These are phyloP conservation scores for Westerdykella aurantiaca DNA, from an alignment of 2,329 filamentous ascomycete species.

Conservation along the genomic window DNA sequence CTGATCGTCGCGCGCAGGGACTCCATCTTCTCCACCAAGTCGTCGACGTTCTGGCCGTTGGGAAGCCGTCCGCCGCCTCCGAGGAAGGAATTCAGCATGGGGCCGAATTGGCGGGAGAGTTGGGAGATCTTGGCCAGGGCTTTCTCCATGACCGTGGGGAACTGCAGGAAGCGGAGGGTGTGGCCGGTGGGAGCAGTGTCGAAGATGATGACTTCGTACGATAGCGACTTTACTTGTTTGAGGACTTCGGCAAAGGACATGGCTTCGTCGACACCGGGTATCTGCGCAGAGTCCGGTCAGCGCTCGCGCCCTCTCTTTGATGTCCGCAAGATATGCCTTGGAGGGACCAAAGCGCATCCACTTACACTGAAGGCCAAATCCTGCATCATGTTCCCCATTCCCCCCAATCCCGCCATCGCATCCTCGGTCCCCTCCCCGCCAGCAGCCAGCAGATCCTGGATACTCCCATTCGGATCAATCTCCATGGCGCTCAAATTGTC, in stretches of 20 bases:
- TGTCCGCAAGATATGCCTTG: background rate
- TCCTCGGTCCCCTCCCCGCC: constrained; percentile 67
- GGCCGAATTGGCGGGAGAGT: constrained; percentile 88
- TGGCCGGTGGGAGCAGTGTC: constrained; percentile 97
- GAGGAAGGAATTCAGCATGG: constrained; percentile 89
- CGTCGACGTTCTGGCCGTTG: constrained; percentile 86
- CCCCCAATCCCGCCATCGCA: constrained; percentile 60
- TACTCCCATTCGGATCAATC: constrained; percentile 96
- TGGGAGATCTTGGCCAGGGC: constrained; percentile 95
- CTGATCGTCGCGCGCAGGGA: constrained; percentile 84
- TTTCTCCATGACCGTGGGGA: constrained; percentile 96
- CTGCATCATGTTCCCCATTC: constrained; percentile 95
- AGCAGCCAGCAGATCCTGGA: constrained; percentile 85
- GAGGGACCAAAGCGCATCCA: constrained; percentile 8
- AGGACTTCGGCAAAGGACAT: constrained; percentile 99
- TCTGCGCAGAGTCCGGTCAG: constrained; percentile 48
- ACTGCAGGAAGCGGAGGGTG: constrained; percentile 96
- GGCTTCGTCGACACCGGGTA: constrained; percentile 96
- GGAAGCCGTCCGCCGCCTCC: constrained; percentile 71
- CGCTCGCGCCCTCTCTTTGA: background rate
- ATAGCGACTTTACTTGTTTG: constrained; percentile 98
- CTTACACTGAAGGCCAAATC: constrained; percentile 90
- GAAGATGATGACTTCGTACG: constrained; percentile 98
- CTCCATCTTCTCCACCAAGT: constrained; percentile 93
- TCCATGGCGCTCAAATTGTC: constrained; percentile 96